Conservation (phyloP, 495 filamentous ascomycete genomes). For the Penicillium antarcticum region DNA sequence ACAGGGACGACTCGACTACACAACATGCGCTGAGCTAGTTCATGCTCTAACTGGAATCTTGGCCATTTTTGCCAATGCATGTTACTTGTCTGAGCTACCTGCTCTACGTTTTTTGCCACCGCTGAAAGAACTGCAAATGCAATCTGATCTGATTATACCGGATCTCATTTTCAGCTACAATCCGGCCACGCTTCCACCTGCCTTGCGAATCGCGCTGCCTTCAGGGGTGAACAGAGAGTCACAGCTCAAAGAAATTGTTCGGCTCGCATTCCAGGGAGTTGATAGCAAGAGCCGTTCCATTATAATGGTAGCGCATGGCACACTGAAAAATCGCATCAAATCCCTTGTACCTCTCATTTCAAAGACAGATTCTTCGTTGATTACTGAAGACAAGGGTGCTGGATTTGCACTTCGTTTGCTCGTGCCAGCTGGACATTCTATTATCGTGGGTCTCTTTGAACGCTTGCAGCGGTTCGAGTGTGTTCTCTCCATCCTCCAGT, state of each 20-base stretch:
- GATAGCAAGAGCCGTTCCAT: slow-evolving; percentile 29
- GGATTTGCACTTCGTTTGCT: slow-evolving; percentile 42
- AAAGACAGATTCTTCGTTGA: slow-evolving; percentile 28
- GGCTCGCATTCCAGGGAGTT: slow-evolving; percentile 41
- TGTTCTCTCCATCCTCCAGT: slow-evolving; percentile 38
- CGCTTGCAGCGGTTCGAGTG: slow-evolving; percentile 41
- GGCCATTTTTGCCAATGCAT: slow-evolving; percentile 41
- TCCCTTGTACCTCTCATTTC: slow-evolving; percentile 24
- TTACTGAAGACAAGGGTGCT: slow-evolving; percentile 31
- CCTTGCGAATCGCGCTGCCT: slow-evolving; percentile 31
- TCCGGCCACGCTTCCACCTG: slow-evolving; percentile 24
- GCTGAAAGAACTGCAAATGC: slow-evolving; percentile 33
- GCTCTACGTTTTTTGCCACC: slow-evolving; percentile 30
- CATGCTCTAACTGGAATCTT: slow-evolving; percentile 40
- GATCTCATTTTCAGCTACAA: slow-evolving; percentile 37
- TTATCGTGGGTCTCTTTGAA: slow-evolving; percentile 36
- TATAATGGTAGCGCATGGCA: slow-evolving; percentile 41
- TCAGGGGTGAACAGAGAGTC: slow-evolving; percentile 22
- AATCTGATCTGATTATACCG: slow-evolving; percentile 28
- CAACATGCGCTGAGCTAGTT: slow-evolving; percentile 34
- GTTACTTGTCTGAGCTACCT: slow-evolving; percentile 33
- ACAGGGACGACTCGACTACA: slow-evolving; percentile 18
- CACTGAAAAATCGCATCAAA: slow-evolving; percentile 23
- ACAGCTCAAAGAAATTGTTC: slow-evolving; percentile 35
- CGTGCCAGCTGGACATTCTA: slow-evolving; percentile 33